Evolutionary conservation across 2,329 filamentous ascomycete genomes (phyloP), one percentile per base, ranked within the genome.

Genomic region (Xenoacremonium recifei): DNA sequence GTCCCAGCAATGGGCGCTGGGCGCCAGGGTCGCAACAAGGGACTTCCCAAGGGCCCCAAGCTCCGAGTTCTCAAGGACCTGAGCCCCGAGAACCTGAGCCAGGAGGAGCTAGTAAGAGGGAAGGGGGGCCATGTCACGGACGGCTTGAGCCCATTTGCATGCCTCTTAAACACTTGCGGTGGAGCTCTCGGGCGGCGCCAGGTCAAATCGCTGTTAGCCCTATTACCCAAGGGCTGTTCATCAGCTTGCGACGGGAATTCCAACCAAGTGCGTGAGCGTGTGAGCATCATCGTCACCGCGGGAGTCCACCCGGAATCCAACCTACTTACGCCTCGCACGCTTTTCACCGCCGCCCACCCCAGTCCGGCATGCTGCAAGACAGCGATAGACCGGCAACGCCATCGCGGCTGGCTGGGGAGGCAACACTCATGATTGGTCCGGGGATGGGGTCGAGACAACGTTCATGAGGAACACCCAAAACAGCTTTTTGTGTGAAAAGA

Each of bases 121-220:
- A 20, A 12, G 16, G 23, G 42, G 44, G 50, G 48, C 36, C 12
- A n/a, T n/a, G n/a, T n/a, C n/a, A n/a, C n/a, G n/a, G 10, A 37
- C 47, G 40, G 43, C 43, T 51, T 49, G 46, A 50, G 45, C 47
- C 54, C 51, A 49, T 40, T 48, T 51, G 49, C 51, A 53, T 48
- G 49, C 53, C 44, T 47, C 52, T 49, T 41, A 44, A 41, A n/a
- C n/a, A n/a, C n/a, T n/a, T n/a, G 11, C 32, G 32, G 32, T 57
- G 54, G 54, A 56, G 54, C 49, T 53, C 37, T 36, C 27, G 39
- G 31, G 34, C 40, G 48, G 51, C 47, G 49, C 53, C 54, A 53
- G 49, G 49, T 54, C 46, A 56, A 51, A 49, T n/a, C n/a, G n/a
- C n/a, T 47, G 37, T 55, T 58, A 58, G 54, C 55, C 55, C 54